Base-by-base conservation (phyloP, 179 eudicot genomes). In the Sideroxylon spinosum region DNA sequence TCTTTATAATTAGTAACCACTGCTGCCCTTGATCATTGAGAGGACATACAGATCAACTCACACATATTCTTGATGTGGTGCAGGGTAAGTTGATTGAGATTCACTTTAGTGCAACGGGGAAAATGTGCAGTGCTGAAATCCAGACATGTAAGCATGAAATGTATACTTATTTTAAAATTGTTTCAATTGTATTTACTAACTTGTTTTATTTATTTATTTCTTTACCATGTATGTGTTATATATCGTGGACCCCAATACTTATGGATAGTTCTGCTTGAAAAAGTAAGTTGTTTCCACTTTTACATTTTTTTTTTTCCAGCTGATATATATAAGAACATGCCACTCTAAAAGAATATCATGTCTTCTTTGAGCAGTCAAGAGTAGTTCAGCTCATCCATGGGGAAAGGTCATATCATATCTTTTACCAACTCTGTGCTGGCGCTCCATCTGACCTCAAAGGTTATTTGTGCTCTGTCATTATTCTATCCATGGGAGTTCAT, bases 381-480 rank as follows among this genome's bases (percentile, higher is more conserved):
- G 97, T 93, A 70, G 93, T 91, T 83, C 98, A 93, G 81, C 82
- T 90, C 73, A 84, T 89, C 72, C 85, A 62, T 57, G 98, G 93
- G 73, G 97, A 95, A 83, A 87, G 99, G 82, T 93, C 99, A 10
- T 95, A 90, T 87, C 99, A 95, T 83, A 83, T 93, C 65, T 95
- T 95, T 80, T 95, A 95, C 82, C 99, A 93, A 85, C 98, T 95
- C 50, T 95, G 99, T 77, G 89, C 96, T 29, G 99, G 99, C 29
- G 97, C 96, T 84, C 79, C 98, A 76, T 78, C 99, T 79, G 81
- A 60, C 81, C 88, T 95, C 73, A 89, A 87, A 93, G 99, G 99
- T 95, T 78, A 94, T 91, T 77, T 53, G 26, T 26, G 56, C 74
- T 73, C 66, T 11, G 48, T 69, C 66, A 76, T 69, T 56, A 25